Conservation (phyloP, 306 rosid species). For the Vigna mungo region DNA sequence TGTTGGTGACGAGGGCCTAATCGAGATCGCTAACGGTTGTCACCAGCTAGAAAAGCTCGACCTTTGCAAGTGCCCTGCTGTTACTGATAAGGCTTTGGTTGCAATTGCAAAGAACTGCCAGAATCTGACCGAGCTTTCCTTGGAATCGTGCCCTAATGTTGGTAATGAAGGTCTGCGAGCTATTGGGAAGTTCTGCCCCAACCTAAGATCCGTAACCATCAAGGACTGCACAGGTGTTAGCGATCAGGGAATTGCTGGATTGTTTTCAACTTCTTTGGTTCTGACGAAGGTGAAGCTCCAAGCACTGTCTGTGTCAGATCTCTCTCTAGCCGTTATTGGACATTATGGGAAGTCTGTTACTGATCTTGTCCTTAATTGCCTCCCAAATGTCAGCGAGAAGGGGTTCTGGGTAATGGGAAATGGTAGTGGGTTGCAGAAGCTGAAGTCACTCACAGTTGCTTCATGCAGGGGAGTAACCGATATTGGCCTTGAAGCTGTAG, state of each 20-base stretch:
- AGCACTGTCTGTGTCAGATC: constrained; percentile 74
- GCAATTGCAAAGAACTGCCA: constrained; percentile 82
- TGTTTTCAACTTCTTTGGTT: constrained; percentile 63
- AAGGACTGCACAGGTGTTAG: constrained; percentile 74
- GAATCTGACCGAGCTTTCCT: constrained; percentile 67
- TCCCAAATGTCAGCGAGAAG: constrained; percentile 75
- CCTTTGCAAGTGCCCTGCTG: constrained; percentile 72
- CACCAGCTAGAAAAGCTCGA: constrained; percentile 88
- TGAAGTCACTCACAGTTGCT: constrained; percentile 76
- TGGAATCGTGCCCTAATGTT: constrained; percentile 78
- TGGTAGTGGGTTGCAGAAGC: constrained; percentile 84
- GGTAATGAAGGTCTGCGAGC: constrained; percentile 84
- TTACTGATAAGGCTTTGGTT: constrained; percentile 75
- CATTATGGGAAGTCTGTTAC: constrained; percentile 82
- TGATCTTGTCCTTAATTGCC: constrained; percentile 73
- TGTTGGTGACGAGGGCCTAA: constrained; percentile 78
- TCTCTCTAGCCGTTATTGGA: constrained; percentile 91
- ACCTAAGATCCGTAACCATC: constrained; percentile 70
- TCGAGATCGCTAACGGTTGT: constrained; percentile 81
- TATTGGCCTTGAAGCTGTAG: constrained; percentile 78
- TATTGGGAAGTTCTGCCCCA: constrained; percentile 72
- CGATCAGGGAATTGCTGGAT: constrained; percentile 81
- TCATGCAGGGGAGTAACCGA: constrained; percentile 89
- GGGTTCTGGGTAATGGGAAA: constrained; percentile 98
- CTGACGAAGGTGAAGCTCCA: constrained; percentile 86